Conservation (phyloP, 306 rosid genomes). For the Prunus davidiana region DNA sequence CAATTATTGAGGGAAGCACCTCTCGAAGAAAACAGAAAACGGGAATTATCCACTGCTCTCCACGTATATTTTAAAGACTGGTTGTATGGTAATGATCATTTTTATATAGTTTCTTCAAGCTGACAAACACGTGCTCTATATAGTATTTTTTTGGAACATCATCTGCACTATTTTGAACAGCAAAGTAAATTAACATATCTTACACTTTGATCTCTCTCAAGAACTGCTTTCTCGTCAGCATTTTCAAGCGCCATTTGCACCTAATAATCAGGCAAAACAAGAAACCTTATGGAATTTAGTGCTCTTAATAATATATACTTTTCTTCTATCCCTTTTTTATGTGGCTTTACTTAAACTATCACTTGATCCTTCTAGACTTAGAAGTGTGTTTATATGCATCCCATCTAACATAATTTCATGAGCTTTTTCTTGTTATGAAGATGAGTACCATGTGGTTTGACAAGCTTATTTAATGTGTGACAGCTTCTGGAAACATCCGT, state of each 20-base stretch:
- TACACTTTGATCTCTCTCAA: not conserved
- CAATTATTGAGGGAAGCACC: constrained; percentile 78
- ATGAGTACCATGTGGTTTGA: not conserved
- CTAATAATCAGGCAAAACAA: not conserved
- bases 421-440: not conserved
- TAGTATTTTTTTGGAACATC: not conserved
- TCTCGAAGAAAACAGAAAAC: constrained; percentile 81
- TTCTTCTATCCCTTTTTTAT: not conserved
- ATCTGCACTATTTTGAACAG: not conserved
- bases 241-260: not conserved
- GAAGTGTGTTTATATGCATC: not conserved
- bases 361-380: not conserved
- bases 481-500: constrained; percentile 98
- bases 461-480: constrained; percentile 19
- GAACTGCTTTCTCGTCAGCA: not conserved
- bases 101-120: constrained; percentile 2
- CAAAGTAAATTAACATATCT: not conserved
- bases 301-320: not conserved
- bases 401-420: not conserved
- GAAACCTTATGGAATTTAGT: not conserved
- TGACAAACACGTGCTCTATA: not conserved
- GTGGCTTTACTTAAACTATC: not conserved
- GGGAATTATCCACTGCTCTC: constrained; percentile 85
- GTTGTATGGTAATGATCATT: constrained; percentile 68
- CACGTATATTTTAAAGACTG: constrained; percentile 94